Evolutionary conservation across 116 monocot genomes (phyloP).

Genomic region (Dioscorea cayenensis): DNA sequence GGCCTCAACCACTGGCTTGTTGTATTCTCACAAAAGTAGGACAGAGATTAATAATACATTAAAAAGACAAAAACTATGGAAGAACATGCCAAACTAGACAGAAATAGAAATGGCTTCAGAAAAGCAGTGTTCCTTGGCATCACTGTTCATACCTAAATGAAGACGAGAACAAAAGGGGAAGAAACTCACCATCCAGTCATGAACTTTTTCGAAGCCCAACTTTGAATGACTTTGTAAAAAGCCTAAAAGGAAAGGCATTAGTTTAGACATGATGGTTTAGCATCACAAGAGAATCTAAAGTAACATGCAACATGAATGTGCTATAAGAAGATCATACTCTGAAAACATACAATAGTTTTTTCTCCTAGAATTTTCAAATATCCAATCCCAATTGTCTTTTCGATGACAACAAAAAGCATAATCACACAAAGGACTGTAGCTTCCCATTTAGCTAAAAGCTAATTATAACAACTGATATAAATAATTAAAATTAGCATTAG

Average conservation of each 20-base stretch:
- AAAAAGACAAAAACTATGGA: background rate
- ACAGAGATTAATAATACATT: no score
- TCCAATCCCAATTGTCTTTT: background rate
- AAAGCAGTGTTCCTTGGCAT: background rate
- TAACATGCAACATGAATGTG: background rate
- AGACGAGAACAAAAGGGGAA: background rate
- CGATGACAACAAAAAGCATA: background rate
- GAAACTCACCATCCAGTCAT: constrained; percentile 71
- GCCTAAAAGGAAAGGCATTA: constrained; percentile 24
- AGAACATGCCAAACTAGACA: background rate
- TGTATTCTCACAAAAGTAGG: no score
- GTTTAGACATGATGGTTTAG: no score
- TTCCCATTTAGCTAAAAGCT: background rate
- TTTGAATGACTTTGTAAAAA: constrained; percentile 46
- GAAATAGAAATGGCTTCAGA: background rate
- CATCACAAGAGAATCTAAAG: background rate
- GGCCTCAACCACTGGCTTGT: no score
- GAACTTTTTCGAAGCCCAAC: constrained; percentile 67
- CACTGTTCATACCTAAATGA: background rate
- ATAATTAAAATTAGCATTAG: background rate
- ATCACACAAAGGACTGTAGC: background rate
- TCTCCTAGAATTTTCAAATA: background rate
- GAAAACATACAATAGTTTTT: background rate
- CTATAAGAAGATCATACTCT: no score
- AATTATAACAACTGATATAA: background rate